Conservation (phyloP, 257 asterid species). For the Handroanthus guayacan region DNA sequence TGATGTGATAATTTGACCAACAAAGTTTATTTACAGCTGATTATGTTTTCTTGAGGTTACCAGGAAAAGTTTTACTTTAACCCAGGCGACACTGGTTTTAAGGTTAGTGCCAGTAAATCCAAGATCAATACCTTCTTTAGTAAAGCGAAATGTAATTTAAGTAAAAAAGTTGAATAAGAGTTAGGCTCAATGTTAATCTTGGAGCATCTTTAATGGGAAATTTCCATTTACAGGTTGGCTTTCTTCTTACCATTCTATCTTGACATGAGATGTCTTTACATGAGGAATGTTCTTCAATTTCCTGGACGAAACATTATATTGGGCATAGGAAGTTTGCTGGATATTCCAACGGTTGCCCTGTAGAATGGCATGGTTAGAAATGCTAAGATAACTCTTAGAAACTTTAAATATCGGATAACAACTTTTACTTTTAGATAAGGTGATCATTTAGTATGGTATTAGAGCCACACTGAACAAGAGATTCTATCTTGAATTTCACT, state of each 20-base stretch:
- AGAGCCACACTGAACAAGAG: no score
- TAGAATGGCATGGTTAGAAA: neutral
- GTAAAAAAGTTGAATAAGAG: neutral
- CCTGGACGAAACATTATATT: neutral
- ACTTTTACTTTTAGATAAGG: no score
- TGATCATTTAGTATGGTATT: no score
- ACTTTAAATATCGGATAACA: no score
- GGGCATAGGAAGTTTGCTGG: neutral
- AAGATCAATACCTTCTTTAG: constrained; percentile 23
- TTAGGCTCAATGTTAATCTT: neutral
- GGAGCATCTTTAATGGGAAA: neutral
- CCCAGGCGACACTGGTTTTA: constrained; percentile 98
- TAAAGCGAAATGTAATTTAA: neutral
- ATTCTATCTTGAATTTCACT: no score
- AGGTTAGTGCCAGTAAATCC: constrained; percentile 56
- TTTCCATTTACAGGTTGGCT: neutral
- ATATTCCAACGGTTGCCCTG: neutral
- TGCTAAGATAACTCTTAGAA: neutral
- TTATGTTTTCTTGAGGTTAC: constrained; percentile 65
- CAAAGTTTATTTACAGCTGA: constrained; percentile 22
- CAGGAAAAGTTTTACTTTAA: constrained; percentile 98
- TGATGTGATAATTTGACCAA: constrained; percentile 23
- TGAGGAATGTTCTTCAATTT: neutral
- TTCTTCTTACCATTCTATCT: neutral
- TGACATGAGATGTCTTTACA: neutral